These are phyloP conservation scores for Craspedostauros australis DNA, from an alignment of 108 stramenopile genomes.

Conservation along the genomic window DNA sequence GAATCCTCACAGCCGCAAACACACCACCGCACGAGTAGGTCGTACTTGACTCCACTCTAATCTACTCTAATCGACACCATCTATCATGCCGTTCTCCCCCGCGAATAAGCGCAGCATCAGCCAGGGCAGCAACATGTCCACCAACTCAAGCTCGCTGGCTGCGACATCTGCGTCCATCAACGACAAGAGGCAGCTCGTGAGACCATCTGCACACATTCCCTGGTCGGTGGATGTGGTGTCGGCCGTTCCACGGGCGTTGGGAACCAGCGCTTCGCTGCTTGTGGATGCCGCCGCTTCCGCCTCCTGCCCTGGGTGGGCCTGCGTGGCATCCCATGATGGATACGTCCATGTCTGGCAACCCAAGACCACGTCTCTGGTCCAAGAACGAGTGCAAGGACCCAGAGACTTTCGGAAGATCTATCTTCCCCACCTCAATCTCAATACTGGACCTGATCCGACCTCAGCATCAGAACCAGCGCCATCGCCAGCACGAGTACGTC, in stretches of 20 bases:
- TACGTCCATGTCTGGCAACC: slow-evolving; percentile 22
- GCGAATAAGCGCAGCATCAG: too few relatives aligned
- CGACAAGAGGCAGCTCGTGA: slow-evolving; percentile 21
- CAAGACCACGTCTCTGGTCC: slow-evolving; percentile 4
- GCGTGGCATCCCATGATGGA: slow-evolving; percentile 16
- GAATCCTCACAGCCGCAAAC: too few relatives aligned
- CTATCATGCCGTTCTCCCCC: too few relatives aligned
- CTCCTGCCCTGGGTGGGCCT: slow-evolving; percentile 21
- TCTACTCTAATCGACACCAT: too few relatives aligned
- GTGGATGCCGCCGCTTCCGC: slow-evolving; percentile 8
- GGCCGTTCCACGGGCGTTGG: slow-evolving; percentile 13
- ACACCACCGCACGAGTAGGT: too few relatives aligned
- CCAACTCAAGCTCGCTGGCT: too few relatives aligned
- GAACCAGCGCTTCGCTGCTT: neutral
- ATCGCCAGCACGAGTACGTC: too few relatives aligned
- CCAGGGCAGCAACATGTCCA: too few relatives aligned
- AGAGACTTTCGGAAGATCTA: slow-evolving; percentile 6
- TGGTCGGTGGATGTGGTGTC: slow-evolving; percentile 29
- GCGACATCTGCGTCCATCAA: too few relatives aligned
- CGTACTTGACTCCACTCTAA: too few relatives aligned
- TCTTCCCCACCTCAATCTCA: neutral
- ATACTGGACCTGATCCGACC: too few relatives aligned
- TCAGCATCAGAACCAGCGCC: too few relatives aligned
- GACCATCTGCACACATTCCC: slow-evolving; percentile 20
- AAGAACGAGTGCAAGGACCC: neutral